Evolutionary conservation across 2,329 filamentous ascomycete genomes (phyloP), one percentile per base, ranked within the genome.

Genomic region (Myotisia sp.): DNA sequence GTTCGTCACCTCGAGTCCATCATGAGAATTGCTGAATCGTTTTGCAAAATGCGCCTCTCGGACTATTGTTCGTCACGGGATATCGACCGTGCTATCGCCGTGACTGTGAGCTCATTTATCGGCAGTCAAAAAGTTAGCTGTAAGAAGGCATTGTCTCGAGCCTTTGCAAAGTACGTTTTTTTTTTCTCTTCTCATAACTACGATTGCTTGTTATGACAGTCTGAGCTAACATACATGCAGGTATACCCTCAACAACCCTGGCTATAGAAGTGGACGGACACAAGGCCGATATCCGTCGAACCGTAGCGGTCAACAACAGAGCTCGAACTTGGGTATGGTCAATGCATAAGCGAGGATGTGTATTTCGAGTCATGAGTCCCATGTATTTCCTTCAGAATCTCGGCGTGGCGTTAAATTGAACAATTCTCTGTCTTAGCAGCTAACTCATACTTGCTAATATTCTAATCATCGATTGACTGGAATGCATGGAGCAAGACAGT

Each of bases 1-100:
- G 90, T 94, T 44, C 86, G 90, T 65, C 90, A 98, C 63, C 67
- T 98, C 21, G 90, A 98, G 69, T 87, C 87, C 42, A 94, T 95
- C 51, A 92, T 98, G 64, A 83, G 90, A 52, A 92, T 92, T 51
- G 78, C 77, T 37, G 90, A 98, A 57, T 65, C 86, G 0, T 98
- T 98, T 63, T 92, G 82, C 59, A 87, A 92, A 52, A 98, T 98
- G 90, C 79, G 90, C 9, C 67, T 98, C n/a, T 90, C 82, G 0
- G 90, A 98, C 46, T 95, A 93, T 64, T 93, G 87, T 59, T 79
- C 79, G 4, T 63, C 80, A 2, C 73, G 80, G 39, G 90, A 98
- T 52, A 93, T 98, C 47, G 90, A 98, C 59, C 83, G 90, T 27
- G 90, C 90, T 38, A 98, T 98, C 51, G 84, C 86, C 9, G 90